Evolutionary conservation across 108 stramenopile genomes (phyloP), one percentile per base, ranked within the genome.

Genomic region (Fistulifera solaris): DNA sequence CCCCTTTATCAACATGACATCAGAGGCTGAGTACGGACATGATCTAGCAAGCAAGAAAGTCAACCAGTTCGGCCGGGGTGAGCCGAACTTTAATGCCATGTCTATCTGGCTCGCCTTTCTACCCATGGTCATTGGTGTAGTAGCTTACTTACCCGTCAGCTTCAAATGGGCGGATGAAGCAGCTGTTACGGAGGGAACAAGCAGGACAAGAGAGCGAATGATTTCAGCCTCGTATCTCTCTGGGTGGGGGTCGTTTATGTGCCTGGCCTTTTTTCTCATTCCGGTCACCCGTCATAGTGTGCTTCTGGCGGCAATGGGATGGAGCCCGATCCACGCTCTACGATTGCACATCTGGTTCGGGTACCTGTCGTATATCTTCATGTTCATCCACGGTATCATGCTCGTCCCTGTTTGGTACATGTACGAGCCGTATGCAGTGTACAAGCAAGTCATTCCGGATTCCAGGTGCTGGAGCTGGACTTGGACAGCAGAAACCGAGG

Each of bases 321-420:
- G 75, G 78, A 56, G 58, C 27, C 75, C 72, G 35, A 49, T 56
- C 1, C 38, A 54, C 12, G 70, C 71, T 44, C 25, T 66, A 10
- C 39, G 38, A 16, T 24, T 77, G 21, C 81, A 83, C 47, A 67
- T 67, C 38, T 79, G 75, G 75, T 21, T 63, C 1, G 81, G 81
- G 13, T 42, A 69, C 23, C 48, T 76, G 3, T 48, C 24, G 21
- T 51, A 22, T 22, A 6, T 27, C 3, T 26, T 23, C 24, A 27
- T 27, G 15, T n/a, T 27, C 24, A 26, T 23, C n/a, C 50, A 51
- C 12, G 38, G n/a, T 12, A 57, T 49, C 23, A 18, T 49, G 22
- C 28, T 35, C n/a, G 48, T 59, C 18, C 13, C 48, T 5, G 51
- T 49, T 41, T 56, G 40, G 14, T 7, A 2, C 18, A 17, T 41